These are phyloP conservation scores for Knufia petricola DNA, from an alignment of 2,329 filamentous ascomycete species.

Conservation along the genomic window DNA sequence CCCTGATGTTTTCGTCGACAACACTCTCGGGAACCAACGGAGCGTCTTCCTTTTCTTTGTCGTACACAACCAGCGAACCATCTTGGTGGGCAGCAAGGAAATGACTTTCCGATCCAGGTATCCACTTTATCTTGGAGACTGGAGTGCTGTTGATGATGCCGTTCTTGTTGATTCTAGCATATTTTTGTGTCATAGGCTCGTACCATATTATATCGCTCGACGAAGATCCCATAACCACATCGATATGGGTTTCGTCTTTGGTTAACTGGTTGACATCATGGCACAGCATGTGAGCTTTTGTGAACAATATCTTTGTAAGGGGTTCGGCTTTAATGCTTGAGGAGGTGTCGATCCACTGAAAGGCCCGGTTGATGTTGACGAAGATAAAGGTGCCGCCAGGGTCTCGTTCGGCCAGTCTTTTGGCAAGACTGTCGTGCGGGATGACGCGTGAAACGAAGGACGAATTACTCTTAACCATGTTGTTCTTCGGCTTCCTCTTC, in stretches of 20 bases:
- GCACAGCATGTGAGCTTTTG: slow-evolving; percentile 87
- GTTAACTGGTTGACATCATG: slow-evolving; percentile 84
- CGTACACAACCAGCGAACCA: slow-evolving; percentile 82
- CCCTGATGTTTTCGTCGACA: slow-evolving; percentile 26
- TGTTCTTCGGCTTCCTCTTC: slow-evolving; percentile 90
- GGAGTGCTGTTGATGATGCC: slow-evolving; percentile 80
- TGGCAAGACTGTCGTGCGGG: slow-evolving; percentile 69
- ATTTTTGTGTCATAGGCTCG: slow-evolving; percentile 92
- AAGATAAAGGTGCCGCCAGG: slow-evolving; percentile 78
- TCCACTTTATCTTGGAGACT: slow-evolving; percentile 81
- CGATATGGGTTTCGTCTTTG: slow-evolving; percentile 69
- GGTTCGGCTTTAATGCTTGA: slow-evolving; percentile 66
- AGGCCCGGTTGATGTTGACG: slow-evolving; percentile 88
- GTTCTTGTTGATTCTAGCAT: slow-evolving; percentile 93
- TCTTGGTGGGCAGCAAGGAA: slow-evolving; percentile 91
- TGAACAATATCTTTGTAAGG: slow-evolving; percentile 91
- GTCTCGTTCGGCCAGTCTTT: slow-evolving; percentile 68
- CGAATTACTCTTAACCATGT: slow-evolving; percentile 96
- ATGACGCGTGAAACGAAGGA: slow-evolving; percentile 97
- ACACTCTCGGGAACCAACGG: slow-evolving; percentile 64
- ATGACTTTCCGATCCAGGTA: slow-evolving; percentile 84
- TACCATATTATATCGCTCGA: slow-evolving; percentile 98
- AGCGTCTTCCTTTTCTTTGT: slow-evolving; percentile 92
- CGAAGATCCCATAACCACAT: slow-evolving; percentile 91
- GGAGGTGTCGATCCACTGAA: slow-evolving; percentile 90